Percentiles rank a stretch among this genome's conserved stretches.
These are phyloP conservation scores for Pichia nanzhaoensis DNA, from an alignment of 805 yeast species.

Conservation along the genomic window DNA sequence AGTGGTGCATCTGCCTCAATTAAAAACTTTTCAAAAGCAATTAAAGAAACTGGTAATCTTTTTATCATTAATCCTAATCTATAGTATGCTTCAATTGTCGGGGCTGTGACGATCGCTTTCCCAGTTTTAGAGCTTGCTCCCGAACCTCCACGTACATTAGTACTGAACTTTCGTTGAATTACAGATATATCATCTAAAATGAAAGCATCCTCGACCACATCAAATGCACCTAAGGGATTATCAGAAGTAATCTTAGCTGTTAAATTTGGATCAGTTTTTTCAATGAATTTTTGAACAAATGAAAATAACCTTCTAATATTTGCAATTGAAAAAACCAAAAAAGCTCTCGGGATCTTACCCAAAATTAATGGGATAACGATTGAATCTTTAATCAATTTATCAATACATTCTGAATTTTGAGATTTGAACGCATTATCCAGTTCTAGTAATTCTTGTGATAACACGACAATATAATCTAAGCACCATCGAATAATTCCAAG, in stretches of 20 bases:
- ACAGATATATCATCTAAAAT: constrained; percentile 24
- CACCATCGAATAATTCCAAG: constrained; percentile 86
- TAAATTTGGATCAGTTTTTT: constrained; percentile 36
- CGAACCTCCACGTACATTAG: constrained; percentile 1
- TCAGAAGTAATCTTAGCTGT: constrained; percentile 24
- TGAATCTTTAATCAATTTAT: constrained; percentile 21
- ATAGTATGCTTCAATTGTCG: constrained; percentile 47
- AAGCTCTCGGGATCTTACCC: constrained; percentile 63
- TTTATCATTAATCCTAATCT: constrained; percentile 42
- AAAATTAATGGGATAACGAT: constrained; percentile 53
- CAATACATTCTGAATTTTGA: constrained; percentile 19
- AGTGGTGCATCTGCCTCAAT: constrained; percentile 46
- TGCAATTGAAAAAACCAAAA: constrained; percentile 58
- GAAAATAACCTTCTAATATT: constrained; percentile 59
- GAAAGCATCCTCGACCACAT: constrained; percentile 23
- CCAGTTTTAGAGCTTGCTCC: constrained; percentile 10
- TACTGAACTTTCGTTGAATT: constrained; percentile 8
- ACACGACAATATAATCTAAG: constrained; percentile 63
- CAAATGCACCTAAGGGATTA: constrained; percentile 28
- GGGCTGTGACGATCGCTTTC: constrained; percentile 27
- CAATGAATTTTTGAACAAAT: constrained; percentile 49
- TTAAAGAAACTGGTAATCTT: constrained; percentile 49
- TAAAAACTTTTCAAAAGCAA: constrained; percentile 52
- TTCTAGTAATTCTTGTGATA: constrained; percentile 66
- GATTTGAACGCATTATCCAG: constrained; percentile 28